Percentiles rank a stretch among this genome's conserved stretches.
Conservation (phyloP, 192 early-diverging fungal genomes). For the Dimargaris verticillata region DNA sequence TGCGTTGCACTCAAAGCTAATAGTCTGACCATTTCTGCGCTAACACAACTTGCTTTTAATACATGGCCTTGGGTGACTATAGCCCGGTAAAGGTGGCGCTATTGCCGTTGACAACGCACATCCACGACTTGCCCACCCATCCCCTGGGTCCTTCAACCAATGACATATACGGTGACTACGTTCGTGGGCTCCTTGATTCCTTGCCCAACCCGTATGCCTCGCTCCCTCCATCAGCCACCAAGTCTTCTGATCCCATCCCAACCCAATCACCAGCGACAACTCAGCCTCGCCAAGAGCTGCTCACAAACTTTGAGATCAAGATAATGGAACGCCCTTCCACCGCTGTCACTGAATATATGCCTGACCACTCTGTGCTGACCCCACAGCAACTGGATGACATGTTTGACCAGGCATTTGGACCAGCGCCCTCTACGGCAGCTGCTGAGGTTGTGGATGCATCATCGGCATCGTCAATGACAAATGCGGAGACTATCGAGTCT, state of each 20-base stretch:
- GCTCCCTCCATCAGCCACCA: conserved; percentile 3
- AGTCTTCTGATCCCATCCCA: not conserved
- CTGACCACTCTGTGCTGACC: not conserved
- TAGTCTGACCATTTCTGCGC: too few species aligned
- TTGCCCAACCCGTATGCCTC: not conserved
- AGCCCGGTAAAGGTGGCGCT: too few species aligned
- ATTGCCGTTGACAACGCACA: too few species aligned
- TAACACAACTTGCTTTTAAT: too few species aligned
- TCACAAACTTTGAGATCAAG: not conserved
- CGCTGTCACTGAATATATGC: not conserved
- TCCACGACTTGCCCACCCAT: too few species aligned
- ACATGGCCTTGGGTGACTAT: too few species aligned
- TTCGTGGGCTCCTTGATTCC: not conserved
- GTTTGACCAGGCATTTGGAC: not conserved
- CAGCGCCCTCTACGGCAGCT: not conserved
- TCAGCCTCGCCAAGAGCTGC: too few species aligned
- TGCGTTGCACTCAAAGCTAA: too few species aligned
- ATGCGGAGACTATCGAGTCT: too few species aligned
- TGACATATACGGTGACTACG: not conserved
- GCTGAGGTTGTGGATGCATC: not conserved
- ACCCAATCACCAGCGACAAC: too few species aligned
- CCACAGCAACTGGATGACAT: not conserved
- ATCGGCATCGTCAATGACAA: not conserved
- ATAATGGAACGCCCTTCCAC: conserved; percentile 1
- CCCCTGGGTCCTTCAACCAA: too few species aligned